Evolutionary conservation across 352 stramenopile genomes (phyloP).

Genomic region (Phytophthora crassamura): DNA sequence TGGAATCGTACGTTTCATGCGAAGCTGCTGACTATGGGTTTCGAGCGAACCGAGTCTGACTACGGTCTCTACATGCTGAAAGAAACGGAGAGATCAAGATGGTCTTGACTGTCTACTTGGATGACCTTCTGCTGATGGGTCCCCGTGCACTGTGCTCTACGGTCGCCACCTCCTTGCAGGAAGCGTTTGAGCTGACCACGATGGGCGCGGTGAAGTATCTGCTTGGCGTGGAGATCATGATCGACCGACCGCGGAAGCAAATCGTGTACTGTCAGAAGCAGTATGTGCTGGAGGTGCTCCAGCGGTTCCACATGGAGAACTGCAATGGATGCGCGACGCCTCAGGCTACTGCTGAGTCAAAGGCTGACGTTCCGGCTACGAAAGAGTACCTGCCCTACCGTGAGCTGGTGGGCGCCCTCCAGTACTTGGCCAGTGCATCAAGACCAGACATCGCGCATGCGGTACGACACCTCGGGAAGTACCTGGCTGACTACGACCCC

Average conservation of each 20-base stretch:
- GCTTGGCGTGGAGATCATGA: constrained; percentile 15
- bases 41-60: constrained; percentile 9
- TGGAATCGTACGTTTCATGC: constrained; percentile 23
- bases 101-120: constrained; percentile 20
- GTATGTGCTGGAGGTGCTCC: constrained; percentile 2
- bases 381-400: constrained; percentile 10
- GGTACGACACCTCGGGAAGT: constrained; percentile 8
- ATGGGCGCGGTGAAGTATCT: constrained; percentile 18
- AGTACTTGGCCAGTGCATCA: constrained; percentile 18
- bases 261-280: constrained; percentile 11
- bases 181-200: constrained; percentile 16
- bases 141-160: background rate
- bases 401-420: constrained; percentile 17
- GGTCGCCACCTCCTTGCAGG: constrained; percentile 10
- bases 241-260: constrained; percentile 2
- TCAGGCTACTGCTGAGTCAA: background rate
- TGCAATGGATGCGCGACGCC: constrained; percentile 10
- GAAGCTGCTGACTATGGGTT: background rate
- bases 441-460: constrained; percentile 25
- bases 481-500: constrained; percentile 10
- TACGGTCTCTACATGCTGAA: constrained; percentile 14
- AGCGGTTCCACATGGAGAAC: constrained; percentile 1
- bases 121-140: constrained; percentile 22
- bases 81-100: constrained; percentile 1
- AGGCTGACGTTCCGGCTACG: background rate